Base-by-base conservation (phyloP, 2,329 filamentous ascomycete genomes). In the Sporothrix phasma region DNA sequence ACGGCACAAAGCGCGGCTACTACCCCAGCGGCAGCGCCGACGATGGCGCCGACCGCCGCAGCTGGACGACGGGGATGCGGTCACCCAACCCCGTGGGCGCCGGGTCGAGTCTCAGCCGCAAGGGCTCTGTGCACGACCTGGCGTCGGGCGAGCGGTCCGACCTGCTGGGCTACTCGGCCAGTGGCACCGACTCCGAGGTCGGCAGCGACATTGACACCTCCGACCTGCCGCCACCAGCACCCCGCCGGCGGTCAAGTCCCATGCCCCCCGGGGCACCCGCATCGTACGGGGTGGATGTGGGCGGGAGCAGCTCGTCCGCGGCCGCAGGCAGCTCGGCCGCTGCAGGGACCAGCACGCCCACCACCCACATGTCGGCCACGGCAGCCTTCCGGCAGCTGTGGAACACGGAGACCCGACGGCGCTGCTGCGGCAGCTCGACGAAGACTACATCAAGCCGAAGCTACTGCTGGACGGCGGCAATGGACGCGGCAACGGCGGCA, bases 351-450 rank as follows among this genome's bases (percentile, higher is more conserved):
- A 29, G 29, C 19, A 34, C 37, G 5, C 11, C 56, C 1, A 59
- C 56, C 4, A 61, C 58, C 11, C 58, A 61, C 22, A 45, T 91
- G n/a, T 89, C 85, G 31, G 90, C 90, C 11, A 83, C 86, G 22
- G 88, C 86, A 34, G 89, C 92, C 0, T 85, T 97, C 65, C 86
- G 87, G 64, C 89, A 93, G 72, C 79, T 99, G 8, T 86, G 96
- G 69, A 89, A 88, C 17, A 84, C 88, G 0, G 91, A 60, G 94
- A 99, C 73, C 92, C 95, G 51, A 89, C 90, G 10, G 91, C 89
- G 53, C 85, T 95, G 77, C 96, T 99, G 75, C 87, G 87, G 69
- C 92, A 96, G 76, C 79, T 99, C 66, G 94, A 99, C 74, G 94
- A 99, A 75, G 91, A 71, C 63, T 71, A 67, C 62, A 71, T 70